Conservation (phyloP, 208 protist species). For the Angomonas ambiguus region DNA sequence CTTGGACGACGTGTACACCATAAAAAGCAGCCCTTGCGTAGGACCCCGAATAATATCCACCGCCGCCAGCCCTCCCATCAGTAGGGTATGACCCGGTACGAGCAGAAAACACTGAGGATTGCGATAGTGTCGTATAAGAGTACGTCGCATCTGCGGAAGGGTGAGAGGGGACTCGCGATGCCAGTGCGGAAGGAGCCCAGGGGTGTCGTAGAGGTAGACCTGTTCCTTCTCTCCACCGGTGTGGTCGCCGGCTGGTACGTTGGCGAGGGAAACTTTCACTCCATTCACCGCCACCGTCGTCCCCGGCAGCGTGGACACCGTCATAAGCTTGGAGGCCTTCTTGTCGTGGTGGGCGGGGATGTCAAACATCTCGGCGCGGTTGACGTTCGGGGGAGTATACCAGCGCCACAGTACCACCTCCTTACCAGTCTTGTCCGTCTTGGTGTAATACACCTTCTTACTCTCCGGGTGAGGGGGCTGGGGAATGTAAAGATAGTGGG, state of each 20-base stretch:
- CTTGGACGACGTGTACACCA: conserved; percentile 89
- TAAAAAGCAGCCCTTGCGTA: conserved; percentile 67
- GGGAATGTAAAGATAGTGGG: conserved; percentile 79
- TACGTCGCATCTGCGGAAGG: conserved; percentile 85
- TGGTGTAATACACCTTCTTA: conserved; percentile 86
- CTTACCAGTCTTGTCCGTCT: conserved; percentile 45
- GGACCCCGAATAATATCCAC: conserved; percentile 83
- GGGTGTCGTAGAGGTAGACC: conserved; percentile 85
- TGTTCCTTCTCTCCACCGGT: conserved; percentile 6
- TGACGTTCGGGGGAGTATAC: conserved; percentile 87
- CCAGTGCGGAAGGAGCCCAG: conserved; percentile 86
- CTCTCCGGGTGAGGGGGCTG: conserved; percentile 85
- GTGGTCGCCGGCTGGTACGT: not conserved
- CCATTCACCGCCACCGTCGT: conserved; percentile 84
- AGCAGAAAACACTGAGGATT: conserved; percentile 87
- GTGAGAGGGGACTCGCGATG: conserved; percentile 76
- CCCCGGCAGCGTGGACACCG: conserved; percentile 84
- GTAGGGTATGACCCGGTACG: conserved; percentile 76
- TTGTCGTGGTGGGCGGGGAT: conserved; percentile 83
- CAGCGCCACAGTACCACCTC: conserved; percentile 84
- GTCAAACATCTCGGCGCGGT: conserved; percentile 87
- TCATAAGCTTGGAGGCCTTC: conserved; percentile 84
- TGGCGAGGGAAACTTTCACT: conserved; percentile 55
- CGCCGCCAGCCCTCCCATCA: conserved; percentile 77
- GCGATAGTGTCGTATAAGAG: conserved; percentile 80